Evolutionary conservation across 352 stramenopile genomes (phyloP).

Genomic region (Globisporangium cylindrosporum): DNA sequence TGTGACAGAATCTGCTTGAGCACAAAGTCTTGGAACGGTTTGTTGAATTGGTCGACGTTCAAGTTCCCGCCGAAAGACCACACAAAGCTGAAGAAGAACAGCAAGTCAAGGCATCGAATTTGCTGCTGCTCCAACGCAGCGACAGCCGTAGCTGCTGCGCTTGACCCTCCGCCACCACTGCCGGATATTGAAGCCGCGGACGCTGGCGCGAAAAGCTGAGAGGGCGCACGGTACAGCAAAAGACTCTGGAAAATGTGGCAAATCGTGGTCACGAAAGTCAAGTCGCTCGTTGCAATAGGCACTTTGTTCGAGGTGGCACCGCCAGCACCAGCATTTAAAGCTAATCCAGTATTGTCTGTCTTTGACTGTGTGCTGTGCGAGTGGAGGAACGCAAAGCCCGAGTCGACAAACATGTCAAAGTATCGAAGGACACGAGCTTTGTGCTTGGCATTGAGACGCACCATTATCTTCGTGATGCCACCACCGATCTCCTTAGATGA

Average conservation of each 20-base stretch:
- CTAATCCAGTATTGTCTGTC: neutral
- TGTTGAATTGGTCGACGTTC: slow-evolving; percentile 30
- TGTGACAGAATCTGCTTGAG: slow-evolving; percentile 35
- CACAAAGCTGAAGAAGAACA: slow-evolving; percentile 70
- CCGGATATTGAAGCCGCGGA: slow-evolving; percentile 14
- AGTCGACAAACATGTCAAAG: slow-evolving; percentile 64
- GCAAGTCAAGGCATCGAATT: slow-evolving; percentile 52
- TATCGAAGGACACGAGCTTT: slow-evolving; percentile 44
- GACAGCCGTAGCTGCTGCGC: slow-evolving; percentile 19
- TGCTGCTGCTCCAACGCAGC: slow-evolving; percentile 43
- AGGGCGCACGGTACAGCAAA: slow-evolving; percentile 32
- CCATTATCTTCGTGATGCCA: slow-evolving; percentile 3
- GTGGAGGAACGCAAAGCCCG: slow-evolving; percentile 47
- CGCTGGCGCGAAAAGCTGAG: slow-evolving; percentile 33
- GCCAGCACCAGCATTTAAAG: neutral
- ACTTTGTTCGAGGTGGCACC: slow-evolving; percentile 15
- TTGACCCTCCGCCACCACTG: neutral
- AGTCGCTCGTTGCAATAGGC: slow-evolving; percentile 45
- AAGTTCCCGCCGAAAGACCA: slow-evolving; percentile 76
- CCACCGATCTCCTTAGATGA: slow-evolving; percentile 18
- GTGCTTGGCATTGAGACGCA: slow-evolving; percentile 31
- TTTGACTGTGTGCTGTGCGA: slow-evolving; percentile 4
- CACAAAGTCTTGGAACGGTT: slow-evolving; percentile 56
- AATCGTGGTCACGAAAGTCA: slow-evolving; percentile 47
- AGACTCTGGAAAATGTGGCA: slow-evolving; percentile 64